phyloP scores from a whole-genome alignment of 1,284 basidiomycete species.

The Cutaneotrichosporon cyanovorans region DNA sequence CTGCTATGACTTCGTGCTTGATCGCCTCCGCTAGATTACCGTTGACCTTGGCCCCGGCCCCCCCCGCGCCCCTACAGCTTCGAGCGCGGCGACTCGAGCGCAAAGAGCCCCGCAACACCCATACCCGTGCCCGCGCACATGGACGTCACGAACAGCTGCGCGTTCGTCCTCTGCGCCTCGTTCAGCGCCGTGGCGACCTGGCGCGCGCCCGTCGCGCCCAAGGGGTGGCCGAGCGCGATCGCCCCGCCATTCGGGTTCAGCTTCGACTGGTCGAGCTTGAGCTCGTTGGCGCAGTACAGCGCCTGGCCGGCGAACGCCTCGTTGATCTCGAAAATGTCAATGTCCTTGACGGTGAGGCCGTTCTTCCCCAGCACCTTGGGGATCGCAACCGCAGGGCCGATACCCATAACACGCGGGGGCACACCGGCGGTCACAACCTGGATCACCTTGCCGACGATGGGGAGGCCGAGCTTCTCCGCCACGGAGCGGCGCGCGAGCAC shows the following conservation, averaged over 20 bases:
- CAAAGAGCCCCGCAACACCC: conserved; percentile 15
- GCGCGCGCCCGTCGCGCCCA: conserved; percentile 65
- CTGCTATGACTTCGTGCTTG: no score
- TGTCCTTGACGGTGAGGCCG: conserved; percentile 60
- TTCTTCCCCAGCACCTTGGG: conserved; percentile 60
- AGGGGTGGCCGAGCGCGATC: conserved; percentile 48
- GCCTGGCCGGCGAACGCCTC: conserved; percentile 82
- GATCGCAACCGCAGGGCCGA: conserved; percentile 81
- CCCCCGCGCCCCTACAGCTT: conserved; percentile 7
- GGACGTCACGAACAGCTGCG: conserved; percentile 74
- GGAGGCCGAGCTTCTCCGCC: conserved; percentile 74
- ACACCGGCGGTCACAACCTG: conserved; percentile 66
- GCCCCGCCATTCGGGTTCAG: conserved; percentile 83
- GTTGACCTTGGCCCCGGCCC: no score
- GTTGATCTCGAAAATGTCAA: conserved; percentile 81
- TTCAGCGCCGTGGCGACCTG: conserved; percentile 77
- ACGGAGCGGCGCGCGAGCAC: conserved; percentile 72
- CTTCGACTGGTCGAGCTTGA: conserved; percentile 67
- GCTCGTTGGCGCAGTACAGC: conserved; percentile 63
- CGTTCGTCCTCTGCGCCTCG: conserved; percentile 62
- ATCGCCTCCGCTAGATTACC: no score
- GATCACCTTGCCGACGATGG: conserved; percentile 83
- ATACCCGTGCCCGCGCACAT: conserved; percentile 86
- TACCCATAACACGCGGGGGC: conserved; percentile 76
- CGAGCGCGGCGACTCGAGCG: conserved; percentile 5